These are phyloP conservation scores for Tephrocybe sp. DNA, from an alignment of 768 basidiomycete species.

Conservation along the genomic window DNA sequence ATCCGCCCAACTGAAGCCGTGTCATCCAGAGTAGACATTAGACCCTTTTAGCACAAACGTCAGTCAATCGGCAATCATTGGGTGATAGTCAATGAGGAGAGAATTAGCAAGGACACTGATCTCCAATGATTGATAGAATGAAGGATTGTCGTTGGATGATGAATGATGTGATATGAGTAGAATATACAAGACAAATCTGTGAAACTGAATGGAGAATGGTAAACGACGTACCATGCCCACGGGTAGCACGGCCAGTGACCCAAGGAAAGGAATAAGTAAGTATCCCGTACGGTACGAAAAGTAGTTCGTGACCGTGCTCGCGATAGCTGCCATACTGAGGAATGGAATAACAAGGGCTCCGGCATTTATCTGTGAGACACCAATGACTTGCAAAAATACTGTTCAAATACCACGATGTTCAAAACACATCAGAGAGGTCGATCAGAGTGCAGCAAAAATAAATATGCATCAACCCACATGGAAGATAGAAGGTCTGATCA, in stretches of 20 bases:
- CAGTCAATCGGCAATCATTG: background rate
- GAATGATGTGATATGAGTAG: background rate
- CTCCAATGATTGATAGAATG: background rate
- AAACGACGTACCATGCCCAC: constrained; percentile 18
- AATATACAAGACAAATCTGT: background rate
- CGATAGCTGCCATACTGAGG: constrained; percentile 17
- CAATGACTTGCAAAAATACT: constrained; percentile 24
- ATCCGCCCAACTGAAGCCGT: constrained; percentile 18
- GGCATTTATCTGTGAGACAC: constrained; percentile 16
- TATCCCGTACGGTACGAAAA: constrained; percentile 13
- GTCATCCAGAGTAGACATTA: constrained; percentile 22
- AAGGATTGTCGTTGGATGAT: background rate
- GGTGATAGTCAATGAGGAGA: background rate
- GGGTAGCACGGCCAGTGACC: constrained; percentile 15
- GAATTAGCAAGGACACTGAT: background rate
- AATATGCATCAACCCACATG: constrained; percentile 10
- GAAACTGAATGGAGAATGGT: background rate
- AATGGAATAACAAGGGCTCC: constrained; percentile 23
- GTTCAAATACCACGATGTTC: background rate
- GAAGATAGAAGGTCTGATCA: constrained; percentile 23
- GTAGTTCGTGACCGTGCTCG: constrained; percentile 17
- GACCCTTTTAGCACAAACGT: constrained; percentile 11
- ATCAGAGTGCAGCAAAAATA: constrained; percentile 4
- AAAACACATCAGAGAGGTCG: constrained; percentile 1
- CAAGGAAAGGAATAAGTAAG: constrained; percentile 11